A percentile compares a stretch with the other conserved stretches of the same genome.
Conservation (phyloP, 176 grass and related monocot genomes). For the Lolium multiflorum region DNA sequence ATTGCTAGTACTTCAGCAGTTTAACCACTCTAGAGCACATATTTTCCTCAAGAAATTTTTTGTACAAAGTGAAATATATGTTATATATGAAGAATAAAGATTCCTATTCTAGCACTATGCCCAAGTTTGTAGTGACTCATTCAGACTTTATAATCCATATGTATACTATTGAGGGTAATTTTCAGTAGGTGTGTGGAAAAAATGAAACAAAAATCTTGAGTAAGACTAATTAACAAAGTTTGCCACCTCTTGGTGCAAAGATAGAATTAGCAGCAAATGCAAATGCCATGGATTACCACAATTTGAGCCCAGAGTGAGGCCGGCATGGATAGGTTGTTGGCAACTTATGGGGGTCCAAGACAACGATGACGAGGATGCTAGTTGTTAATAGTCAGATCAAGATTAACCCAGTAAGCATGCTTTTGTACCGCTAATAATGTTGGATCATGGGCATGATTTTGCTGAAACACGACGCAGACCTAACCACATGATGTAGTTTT, state of each 20-base stretch:
- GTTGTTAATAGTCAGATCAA: slow-evolving; percentile 52
- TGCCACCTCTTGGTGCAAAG: not conserved
- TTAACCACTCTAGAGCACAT: too few relatives aligned
- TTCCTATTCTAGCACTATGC: too few relatives aligned
- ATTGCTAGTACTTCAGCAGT: too few relatives aligned
- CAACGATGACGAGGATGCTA: not conserved
- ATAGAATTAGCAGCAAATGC: not conserved
- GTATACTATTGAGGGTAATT: not conserved
- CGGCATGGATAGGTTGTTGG: slow-evolving; percentile 16
- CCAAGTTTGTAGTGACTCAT: too few relatives aligned
- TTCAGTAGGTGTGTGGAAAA: not conserved
- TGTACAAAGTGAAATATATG: too few relatives aligned
- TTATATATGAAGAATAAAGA: too few relatives aligned
- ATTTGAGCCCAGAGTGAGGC: slow-evolving; percentile 34
- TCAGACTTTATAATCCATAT: not conserved
- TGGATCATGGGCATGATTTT: slow-evolving; percentile 22
- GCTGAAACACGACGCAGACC: slow-evolving; percentile 27
- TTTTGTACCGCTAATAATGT: slow-evolving; percentile 34
- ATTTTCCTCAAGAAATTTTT: too few relatives aligned
- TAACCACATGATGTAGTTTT: slow-evolving; percentile 45
- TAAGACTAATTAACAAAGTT: not conserved
- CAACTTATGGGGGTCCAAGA: slow-evolving; percentile 16
- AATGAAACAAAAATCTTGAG: not conserved
- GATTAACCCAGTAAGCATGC: slow-evolving; percentile 31
- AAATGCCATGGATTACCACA: slow-evolving; percentile 15